Evolutionary conservation across 495 filamentous ascomycete genomes (phyloP), one percentile per base, ranked within the genome.

Genomic region (Penicillium pancosmium): DNA sequence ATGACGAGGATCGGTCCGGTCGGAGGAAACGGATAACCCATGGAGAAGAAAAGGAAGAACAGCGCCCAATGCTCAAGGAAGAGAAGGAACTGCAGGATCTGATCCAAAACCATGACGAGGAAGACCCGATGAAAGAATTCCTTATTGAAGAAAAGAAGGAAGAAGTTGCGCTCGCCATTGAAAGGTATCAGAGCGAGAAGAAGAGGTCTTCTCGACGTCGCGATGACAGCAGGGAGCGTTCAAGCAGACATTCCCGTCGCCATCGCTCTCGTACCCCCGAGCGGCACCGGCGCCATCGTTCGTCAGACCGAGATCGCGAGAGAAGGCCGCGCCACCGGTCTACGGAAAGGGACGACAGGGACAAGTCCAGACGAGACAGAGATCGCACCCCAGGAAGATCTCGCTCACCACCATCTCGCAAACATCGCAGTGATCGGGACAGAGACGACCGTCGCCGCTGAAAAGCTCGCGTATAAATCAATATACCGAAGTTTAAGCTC

Each of bases 101-200:
- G 64, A 86, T 94, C 16, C 73, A 80, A 57, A 86, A 92, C 18
- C 88, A 95, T 61, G 93, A 97, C 62, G 93, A 97, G 21, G 94
- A 97, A 64, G 93, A 98, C 75, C 93, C 94, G 2, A 97, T 98
- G 94, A 98, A 97, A 75, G 84, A 85, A 52, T 95, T 90, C 68
- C 71, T 97, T 50, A 82, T 97, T 23, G 79, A 91, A 46, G 88
- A 94, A 76, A 97, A 97, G 82, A 90, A 88, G 67, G 89, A 92
- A 61, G 91, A 97, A 70, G 84, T 96, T 35, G 84, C 87, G 35
- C 80, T 76, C 50, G 92, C 91, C 1, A 66, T 91, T 63, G 79
- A 81, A 60, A 84, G 74, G 60, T 73, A 82, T 54, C 77, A 79
- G 50, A 79, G 67, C 62, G 71, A 71, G 34, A 72, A 76, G 33